Conservation (phyloP, 2,329 filamentous ascomycete genomes). For the Cladorrhinum sp. region DNA sequence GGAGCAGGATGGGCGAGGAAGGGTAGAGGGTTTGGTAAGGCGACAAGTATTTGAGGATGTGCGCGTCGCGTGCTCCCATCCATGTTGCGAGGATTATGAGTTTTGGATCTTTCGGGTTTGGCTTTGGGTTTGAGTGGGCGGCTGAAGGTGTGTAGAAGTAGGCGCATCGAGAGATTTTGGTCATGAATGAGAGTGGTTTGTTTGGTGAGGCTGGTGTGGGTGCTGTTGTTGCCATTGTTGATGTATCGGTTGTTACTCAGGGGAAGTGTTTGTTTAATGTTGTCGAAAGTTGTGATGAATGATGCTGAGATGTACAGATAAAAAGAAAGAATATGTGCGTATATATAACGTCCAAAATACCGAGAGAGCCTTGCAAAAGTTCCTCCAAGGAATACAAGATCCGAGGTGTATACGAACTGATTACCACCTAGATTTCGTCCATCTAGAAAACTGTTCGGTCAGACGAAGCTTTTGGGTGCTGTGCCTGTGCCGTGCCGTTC, state of each 20-base stretch:
- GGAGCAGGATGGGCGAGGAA: conserved; percentile 30
- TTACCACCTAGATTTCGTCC: too few species aligned
- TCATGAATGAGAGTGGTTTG: conserved; percentile 36
- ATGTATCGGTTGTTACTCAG: neutral
- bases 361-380: too few species aligned
- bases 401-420: too few species aligned
- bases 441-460: too few species aligned
- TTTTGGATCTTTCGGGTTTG: conserved; percentile 21
- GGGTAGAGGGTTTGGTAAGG: conserved; percentile 33
- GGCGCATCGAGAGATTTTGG: conserved; percentile 37
- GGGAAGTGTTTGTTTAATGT: neutral
- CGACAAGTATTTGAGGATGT: conserved; percentile 36
- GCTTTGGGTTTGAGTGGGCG: neutral
- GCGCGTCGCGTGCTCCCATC: conserved; percentile 33
- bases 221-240: conserved; percentile 30
- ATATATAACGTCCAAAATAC: neutral
- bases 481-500: too few species aligned
- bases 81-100: conserved; percentile 35
- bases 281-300: neutral
- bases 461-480: too few species aligned
- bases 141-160: conserved; percentile 36
- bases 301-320: neutral
- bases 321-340: neutral
- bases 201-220: conserved; percentile 16
- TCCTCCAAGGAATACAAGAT: too few species aligned